Evolutionary conservation across 129 eudicot species (phyloP), one percentile per base, ranked within the genome.

Genomic region (Logfia minima): DNA sequence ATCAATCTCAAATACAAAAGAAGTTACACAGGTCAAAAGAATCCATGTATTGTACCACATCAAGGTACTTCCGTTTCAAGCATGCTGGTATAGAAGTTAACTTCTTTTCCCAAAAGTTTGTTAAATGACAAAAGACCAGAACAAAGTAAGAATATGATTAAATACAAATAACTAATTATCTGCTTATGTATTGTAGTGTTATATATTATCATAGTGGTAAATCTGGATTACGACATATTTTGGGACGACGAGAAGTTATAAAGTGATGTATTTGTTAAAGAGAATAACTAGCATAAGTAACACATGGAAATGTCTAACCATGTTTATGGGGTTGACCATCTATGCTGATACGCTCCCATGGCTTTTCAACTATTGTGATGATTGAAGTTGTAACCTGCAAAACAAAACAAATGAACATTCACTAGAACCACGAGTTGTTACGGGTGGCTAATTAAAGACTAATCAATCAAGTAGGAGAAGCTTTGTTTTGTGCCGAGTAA

Each of bases 271-370:
- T 53, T 23, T 60, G 23, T n/a, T 60, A 3, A 23, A 59, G 35
- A n/a, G 17, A 29, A 66, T 51, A 39, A 66, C 26, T 31, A 48
- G 66, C 35, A 32, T 55, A 67, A 68, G 60, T 53, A 17, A 37
- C 69, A 70, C 70, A 52, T 24, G 60, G 31, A 80, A 78, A 19
- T 45, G 22, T 79, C 92, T 74, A 69, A 93, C 99, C 99, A 76
- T 94, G 99, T 17, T 86, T 24, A 70, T 94, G 97, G 59, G 88
- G 92, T 79, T 94, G 93, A 52, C 96, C 99, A 68, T 88, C 80
- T 66, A 94, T 70, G 76, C 19, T 59, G 61, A 86, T 77, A 35
- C 96, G 96, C 83, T 91, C 93, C 99, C 99, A 94, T 66, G 96
- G 96, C 85, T 94, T 94, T 82, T 94, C 97, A 1, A 83, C 88